These are phyloP conservation scores for Tricholoma hemisulphureum DNA, from an alignment of 768 basidiomycete species.

Conservation along the genomic window DNA sequence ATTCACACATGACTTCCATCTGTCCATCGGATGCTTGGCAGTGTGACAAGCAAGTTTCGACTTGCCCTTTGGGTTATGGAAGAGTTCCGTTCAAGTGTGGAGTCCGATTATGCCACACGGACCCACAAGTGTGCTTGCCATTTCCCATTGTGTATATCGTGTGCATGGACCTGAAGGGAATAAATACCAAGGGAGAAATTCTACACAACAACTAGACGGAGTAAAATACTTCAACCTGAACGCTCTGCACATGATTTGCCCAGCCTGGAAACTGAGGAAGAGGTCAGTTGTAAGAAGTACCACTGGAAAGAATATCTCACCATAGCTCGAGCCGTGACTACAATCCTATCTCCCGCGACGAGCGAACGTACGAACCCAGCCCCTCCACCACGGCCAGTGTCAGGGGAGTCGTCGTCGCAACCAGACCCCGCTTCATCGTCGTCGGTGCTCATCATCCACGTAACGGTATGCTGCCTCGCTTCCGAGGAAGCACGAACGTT, in stretches of 20 bases:
- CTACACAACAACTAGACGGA: constrained; percentile 11
- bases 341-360: constrained; percentile 20
- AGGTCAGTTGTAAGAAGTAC: not conserved
- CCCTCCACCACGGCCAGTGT: constrained; percentile 13
- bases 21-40: too few relatives aligned
- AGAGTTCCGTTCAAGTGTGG: too few relatives aligned
- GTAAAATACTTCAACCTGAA: constrained; percentile 27
- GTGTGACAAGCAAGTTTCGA: too few relatives aligned
- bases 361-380: constrained; percentile 20
- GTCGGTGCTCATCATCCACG: constrained; percentile 25
- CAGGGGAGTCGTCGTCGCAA: not conserved
- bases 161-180: too few relatives aligned
- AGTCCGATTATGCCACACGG: too few relatives aligned
- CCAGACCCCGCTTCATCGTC: constrained; percentile 11
- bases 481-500: constrained; percentile 26
- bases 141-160: too few relatives aligned
- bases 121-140: too few relatives aligned
- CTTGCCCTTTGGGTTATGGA: too few relatives aligned
- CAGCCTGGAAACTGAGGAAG: constrained; percentile 27
- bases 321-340: constrained; percentile 27
- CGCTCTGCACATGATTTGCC: constrained; percentile 22
- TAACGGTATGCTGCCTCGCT: constrained; percentile 18
- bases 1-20: too few relatives aligned
- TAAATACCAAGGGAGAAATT: not conserved
- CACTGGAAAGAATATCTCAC: constrained; percentile 12